phyloP scores from a whole-genome alignment of 352 stramenopile species.

The Phytophthora cryptogea region DNA sequence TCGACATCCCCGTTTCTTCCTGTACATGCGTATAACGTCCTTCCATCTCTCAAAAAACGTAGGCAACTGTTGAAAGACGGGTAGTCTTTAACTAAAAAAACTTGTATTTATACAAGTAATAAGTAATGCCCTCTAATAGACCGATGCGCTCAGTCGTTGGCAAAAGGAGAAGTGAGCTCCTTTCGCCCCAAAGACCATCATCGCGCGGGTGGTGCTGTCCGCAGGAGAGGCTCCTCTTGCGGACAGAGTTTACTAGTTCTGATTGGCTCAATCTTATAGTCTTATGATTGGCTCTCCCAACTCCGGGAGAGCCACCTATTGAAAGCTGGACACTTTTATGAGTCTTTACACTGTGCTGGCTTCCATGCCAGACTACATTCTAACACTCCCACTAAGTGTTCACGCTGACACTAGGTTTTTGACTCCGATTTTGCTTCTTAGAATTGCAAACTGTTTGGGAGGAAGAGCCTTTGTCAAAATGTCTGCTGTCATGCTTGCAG shows the following conservation, averaged over 20 bases:
- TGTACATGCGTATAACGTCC: no score
- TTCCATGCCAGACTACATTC: neutral
- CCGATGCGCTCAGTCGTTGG: constrained; percentile 15
- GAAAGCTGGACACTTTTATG: constrained; percentile 1
- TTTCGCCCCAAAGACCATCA: constrained; percentile 2
- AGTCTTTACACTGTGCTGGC: no score
- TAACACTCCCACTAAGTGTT: constrained; percentile 8
- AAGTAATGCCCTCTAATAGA: constrained; percentile 10
- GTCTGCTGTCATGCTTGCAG: neutral
- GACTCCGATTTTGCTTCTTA: neutral
- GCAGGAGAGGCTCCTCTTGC: constrained; percentile 4
- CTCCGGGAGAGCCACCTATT: neutral
- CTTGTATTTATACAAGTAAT: no score
- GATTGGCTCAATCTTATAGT: neutral
- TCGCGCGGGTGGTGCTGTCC: neutral
- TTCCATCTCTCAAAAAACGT: no score
- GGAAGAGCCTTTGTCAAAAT: neutral
- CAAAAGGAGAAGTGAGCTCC: constrained; percentile 7
- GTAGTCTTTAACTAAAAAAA: no score
- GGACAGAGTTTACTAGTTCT: constrained; percentile 5
- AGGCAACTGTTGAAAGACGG: no score
- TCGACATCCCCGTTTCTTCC: no score
- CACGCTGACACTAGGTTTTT: neutral
- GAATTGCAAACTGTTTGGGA: neutral
- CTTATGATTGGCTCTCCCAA: constrained; percentile 5